Conservation (phyloP, 169 alveolate genomes). For the Theileria orientalis region DNA sequence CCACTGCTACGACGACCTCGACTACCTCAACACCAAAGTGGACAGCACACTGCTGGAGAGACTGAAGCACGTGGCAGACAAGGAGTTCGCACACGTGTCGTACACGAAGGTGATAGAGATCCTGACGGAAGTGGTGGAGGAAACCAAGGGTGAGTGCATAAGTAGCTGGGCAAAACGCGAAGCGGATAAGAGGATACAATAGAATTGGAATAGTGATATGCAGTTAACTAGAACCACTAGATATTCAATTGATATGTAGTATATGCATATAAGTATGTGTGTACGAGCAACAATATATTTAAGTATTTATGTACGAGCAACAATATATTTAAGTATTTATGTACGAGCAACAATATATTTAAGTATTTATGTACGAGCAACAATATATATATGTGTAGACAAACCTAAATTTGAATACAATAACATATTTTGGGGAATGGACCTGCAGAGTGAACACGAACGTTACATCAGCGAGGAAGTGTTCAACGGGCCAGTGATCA, state of each 20-base stretch:
- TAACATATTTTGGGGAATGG: slow-evolving; percentile 93
- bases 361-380: neutral
- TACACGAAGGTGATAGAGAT: slow-evolving; percentile 96
- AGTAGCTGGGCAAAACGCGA: too few species aligned
- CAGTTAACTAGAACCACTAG: too few species aligned
- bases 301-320: too few species aligned
- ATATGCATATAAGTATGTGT: too few species aligned
- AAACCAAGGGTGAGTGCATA: slow-evolving; percentile 51
- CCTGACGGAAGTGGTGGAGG: slow-evolving; percentile 72
- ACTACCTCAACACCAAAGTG: slow-evolving; percentile 82
- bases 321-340: slow-evolving; percentile 18
- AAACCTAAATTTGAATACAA: slow-evolving; percentile 45
- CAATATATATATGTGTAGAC: neutral
- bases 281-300: too few species aligned
- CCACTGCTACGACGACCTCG: slow-evolving; percentile 90
- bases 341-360: slow-evolving; percentile 18
- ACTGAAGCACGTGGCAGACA: slow-evolving; percentile 81
- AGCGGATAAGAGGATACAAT: too few species aligned
- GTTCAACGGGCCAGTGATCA: slow-evolving; percentile 94
- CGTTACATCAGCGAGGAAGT: slow-evolving; percentile 93
- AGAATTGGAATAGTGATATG: too few species aligned
- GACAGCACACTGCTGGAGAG: slow-evolving; percentile 89
- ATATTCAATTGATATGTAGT: too few species aligned
- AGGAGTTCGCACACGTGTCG: slow-evolving; percentile 91
- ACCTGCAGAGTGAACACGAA: slow-evolving; percentile 96